These are phyloP conservation scores for Paecilomyces sp. DNA, from an alignment of 2,329 filamentous ascomycete genomes.

Conservation along the genomic window DNA sequence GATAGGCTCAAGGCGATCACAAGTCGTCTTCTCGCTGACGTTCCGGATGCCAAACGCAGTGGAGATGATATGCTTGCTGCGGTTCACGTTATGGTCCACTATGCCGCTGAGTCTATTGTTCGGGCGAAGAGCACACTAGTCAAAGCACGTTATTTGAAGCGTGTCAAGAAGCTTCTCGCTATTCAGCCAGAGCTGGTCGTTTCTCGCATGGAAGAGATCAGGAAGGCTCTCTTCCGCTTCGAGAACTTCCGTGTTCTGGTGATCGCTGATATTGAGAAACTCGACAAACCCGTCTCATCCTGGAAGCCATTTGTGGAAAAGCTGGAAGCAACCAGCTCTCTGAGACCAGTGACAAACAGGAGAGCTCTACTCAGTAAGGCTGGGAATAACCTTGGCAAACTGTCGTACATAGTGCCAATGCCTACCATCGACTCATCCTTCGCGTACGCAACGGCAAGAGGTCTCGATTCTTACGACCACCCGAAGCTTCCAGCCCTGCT, in stretches of 20 bases:
- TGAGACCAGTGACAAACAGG: slow-evolving; percentile 65
- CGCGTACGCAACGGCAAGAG: slow-evolving; percentile 66
- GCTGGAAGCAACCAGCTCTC: slow-evolving; percentile 46
- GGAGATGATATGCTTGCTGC: slow-evolving; percentile 57
- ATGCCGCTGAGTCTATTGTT: slow-evolving; percentile 66
- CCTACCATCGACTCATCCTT: slow-evolving; percentile 89
- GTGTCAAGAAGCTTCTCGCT: slow-evolving; percentile 72
- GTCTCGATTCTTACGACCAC: slow-evolving; percentile 68
- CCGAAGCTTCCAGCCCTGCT: slow-evolving; percentile 74
- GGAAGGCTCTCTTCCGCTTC: slow-evolving; percentile 69
- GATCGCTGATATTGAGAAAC: slow-evolving; percentile 68
- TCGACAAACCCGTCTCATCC: slow-evolving; percentile 66
- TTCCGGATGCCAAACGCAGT: slow-evolving; percentile 85
- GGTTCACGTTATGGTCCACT: slow-evolving; percentile 70
- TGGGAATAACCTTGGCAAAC: slow-evolving; percentile 66
- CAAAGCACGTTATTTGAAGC: slow-evolving; percentile 78
- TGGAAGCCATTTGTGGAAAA: slow-evolving; percentile 61
- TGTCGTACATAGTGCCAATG: slow-evolving; percentile 80
- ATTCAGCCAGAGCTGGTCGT: slow-evolving; percentile 70
- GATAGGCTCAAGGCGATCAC: slow-evolving; percentile 57
- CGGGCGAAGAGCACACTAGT: slow-evolving; percentile 77
- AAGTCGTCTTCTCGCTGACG: slow-evolving; percentile 79
- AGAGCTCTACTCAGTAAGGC: slow-evolving; percentile 66
- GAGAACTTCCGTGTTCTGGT: slow-evolving; percentile 82
- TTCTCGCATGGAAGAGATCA: slow-evolving; percentile 67